Evolutionary conservation across 305 asterid genomes (phyloP).

Genomic region (Salvia sclarea): DNA sequence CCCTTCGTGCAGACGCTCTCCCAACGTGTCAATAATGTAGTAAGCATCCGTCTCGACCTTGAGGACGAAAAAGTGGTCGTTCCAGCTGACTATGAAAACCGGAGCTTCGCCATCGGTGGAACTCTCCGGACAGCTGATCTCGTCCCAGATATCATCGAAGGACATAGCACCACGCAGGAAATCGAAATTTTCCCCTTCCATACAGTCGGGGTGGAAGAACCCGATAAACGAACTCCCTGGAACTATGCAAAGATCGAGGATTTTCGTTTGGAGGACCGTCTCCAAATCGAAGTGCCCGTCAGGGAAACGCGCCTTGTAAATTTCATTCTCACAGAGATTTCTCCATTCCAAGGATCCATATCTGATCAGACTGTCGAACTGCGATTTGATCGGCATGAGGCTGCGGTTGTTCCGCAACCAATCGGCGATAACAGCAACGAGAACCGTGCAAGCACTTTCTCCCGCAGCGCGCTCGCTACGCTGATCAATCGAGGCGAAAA

Average conservation of each 20-base stretch:
- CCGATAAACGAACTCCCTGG: conserved; percentile 85
- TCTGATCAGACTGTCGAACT: conserved; percentile 76
- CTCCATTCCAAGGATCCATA: conserved; percentile 97
- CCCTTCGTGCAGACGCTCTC: conserved; percentile 90
- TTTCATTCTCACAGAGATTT: conserved; percentile 73
- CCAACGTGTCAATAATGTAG: conserved; percentile 89
- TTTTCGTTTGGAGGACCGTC: conserved; percentile 76
- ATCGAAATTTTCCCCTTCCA: conserved; percentile 66
- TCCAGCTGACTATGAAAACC: conserved; percentile 89
- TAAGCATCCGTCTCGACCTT: conserved; percentile 77
- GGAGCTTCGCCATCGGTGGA: conserved; percentile 39
- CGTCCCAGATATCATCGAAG: conserved; percentile 93
- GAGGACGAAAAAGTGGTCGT: conserved; percentile 90
- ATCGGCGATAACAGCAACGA: conserved; percentile 88
- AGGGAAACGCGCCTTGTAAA: conserved; percentile 63
- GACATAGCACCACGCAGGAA: conserved; percentile 92
- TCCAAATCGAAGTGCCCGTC: conserved; percentile 96
- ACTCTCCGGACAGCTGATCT: conserved; percentile 52
- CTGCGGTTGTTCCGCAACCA: conserved; percentile 76
- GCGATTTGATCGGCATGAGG: conserved; percentile 88
- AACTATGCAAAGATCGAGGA: conserved; percentile 53
- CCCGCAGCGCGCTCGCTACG: conserved; percentile 92
- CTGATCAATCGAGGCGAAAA: conserved; percentile 95
- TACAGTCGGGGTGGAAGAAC: conserved; percentile 72
- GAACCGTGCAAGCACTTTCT: conserved; percentile 95